These are phyloP conservation scores for Beauveria caledonica DNA, from an alignment of 2,329 filamentous ascomycete genomes.

Conservation along the genomic window DNA sequence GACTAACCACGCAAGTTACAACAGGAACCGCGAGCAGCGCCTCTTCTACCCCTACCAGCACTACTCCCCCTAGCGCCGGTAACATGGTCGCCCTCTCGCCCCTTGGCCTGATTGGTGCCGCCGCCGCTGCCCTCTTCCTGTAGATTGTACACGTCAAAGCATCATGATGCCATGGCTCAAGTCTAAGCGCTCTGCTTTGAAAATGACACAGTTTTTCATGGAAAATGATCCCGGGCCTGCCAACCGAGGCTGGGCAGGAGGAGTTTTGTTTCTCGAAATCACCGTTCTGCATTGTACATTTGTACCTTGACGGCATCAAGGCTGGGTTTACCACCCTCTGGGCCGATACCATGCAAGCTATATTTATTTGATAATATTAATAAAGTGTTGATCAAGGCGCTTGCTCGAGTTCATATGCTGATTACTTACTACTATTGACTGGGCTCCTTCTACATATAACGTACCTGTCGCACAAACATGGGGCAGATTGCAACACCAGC, in stretches of 20 bases:
- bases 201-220: neutral
- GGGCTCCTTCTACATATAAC: neutral
- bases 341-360: neutral
- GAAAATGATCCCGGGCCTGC: neutral
- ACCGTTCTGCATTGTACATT: neutral
- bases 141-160: neutral
- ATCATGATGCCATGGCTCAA: neutral
- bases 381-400: neutral
- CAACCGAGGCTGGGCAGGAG: neutral
- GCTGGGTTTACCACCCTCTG: neutral
- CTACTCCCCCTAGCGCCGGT: constrained; percentile 2
- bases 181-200: neutral
- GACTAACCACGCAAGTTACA: neutral
- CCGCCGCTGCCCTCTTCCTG: constrained; percentile 6
- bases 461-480: neutral
- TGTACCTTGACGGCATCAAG: neutral
- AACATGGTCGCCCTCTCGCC: constrained; percentile 3
- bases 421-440: too few relatives aligned
- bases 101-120: constrained; percentile 1
- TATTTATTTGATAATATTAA: neutral
- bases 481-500: neutral
- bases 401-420: neutral
- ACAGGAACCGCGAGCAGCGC: neutral
- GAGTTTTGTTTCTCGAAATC: neutral
- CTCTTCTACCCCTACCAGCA: neutral